Conservation (phyloP, 2,329 filamentous ascomycete genomes). For the Cladosporium sphaerospermum region DNA sequence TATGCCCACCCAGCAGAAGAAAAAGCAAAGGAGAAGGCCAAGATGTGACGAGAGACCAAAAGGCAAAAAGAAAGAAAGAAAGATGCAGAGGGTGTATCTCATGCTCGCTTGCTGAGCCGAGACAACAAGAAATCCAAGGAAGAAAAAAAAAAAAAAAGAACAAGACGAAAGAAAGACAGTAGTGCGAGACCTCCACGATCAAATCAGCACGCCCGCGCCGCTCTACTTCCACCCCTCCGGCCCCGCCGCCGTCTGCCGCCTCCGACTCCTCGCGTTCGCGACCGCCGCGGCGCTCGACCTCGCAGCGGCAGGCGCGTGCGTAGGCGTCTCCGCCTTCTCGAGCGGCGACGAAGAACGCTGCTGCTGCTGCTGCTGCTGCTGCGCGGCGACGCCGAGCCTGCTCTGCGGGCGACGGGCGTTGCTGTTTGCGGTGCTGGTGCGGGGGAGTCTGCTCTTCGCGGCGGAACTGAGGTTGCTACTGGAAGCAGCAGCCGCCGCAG, state of each 20-base stretch:
- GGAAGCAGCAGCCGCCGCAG: constrained; percentile 1
- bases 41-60: not conserved
- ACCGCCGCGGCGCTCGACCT: constrained; percentile 13
- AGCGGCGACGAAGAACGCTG: constrained; percentile 4
- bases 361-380: not conserved
- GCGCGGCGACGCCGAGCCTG: constrained; percentile 22
- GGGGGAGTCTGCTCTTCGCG: constrained; percentile 19
- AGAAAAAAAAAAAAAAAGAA: not conserved
- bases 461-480: not conserved
- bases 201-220: not conserved
- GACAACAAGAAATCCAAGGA: not conserved
- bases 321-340: constrained; percentile 22
- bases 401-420: constrained; percentile 14
- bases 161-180: not conserved
- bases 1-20: not conserved
- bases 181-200: not conserved
- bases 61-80: not conserved
- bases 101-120: not conserved
- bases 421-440: constrained; percentile 17
- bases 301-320: constrained; percentile 18
- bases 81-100: not conserved
- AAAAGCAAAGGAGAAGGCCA: not conserved
- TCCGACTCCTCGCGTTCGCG: constrained; percentile 17
- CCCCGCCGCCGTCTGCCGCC: constrained; percentile 17
- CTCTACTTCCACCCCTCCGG: constrained; percentile 7